phyloP scores from a whole-genome alignment of 2,329 filamentous ascomycete species.

The Beauveria pseudobassiana region DNA sequence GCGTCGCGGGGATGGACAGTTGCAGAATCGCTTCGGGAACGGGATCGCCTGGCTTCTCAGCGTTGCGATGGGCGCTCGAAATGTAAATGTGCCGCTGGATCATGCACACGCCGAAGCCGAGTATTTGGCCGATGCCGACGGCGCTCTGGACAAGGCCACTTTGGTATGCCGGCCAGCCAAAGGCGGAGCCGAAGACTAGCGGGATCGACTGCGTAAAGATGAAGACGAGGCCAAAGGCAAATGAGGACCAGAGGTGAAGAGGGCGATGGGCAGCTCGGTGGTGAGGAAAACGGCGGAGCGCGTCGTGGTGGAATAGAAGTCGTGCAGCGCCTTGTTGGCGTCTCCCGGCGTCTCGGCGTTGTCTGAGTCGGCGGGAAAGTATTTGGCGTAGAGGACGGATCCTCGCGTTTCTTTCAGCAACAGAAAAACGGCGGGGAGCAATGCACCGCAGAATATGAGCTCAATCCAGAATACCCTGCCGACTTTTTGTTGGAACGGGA shows the following conservation, averaged over 20 bases:
- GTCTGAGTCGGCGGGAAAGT: not conserved
- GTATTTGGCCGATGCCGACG: conserved; percentile 12
- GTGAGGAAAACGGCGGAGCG: conserved; percentile 12
- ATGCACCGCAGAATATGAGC: conserved; percentile 10
- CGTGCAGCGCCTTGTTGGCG: not conserved
- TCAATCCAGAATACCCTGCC: conserved; percentile 13
- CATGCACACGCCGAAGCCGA: conserved; percentile 9
- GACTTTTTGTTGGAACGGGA: not conserved
- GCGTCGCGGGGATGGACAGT: conserved; percentile 10
- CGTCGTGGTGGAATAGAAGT: conserved; percentile 1
- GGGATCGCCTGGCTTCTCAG: conserved; percentile 1
- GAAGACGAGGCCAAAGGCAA: conserved; percentile 14
- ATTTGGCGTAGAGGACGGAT: conserved; percentile 2
- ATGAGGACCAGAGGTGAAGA: conserved; percentile 14
- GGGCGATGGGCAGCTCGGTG: conserved; percentile 12
- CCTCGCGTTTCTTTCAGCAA: conserved; percentile 9
- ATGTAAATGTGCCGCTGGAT: conserved; percentile 7
- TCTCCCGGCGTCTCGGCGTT: not conserved
- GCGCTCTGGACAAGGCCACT: conserved; percentile 11
- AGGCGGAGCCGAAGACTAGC: conserved; percentile 8
- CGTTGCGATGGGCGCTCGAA: not conserved
- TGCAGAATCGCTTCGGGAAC: conserved; percentile 12
- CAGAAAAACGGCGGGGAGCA: not conserved
- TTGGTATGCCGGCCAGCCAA: conserved; percentile 4
- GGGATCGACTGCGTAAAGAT: conserved; percentile 14